Conservation (phyloP, 1,139 yeast species). For the Nakaseomyces glabratus region DNA sequence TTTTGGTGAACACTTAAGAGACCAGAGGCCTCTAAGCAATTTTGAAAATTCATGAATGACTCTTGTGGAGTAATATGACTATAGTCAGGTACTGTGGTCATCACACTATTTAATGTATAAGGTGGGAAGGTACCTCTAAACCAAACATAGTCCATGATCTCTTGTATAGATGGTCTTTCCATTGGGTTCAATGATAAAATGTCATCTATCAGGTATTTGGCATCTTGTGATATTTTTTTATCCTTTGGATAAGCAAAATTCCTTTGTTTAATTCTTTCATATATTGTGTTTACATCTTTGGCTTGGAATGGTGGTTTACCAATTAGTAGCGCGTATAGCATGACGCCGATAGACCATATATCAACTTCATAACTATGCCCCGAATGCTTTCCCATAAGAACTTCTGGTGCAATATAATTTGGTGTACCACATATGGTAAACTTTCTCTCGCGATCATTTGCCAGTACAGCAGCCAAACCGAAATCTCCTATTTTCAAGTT, state of each 20-base stretch:
- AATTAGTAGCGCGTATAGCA: slow-evolving; percentile 80
- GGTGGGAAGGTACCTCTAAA: slow-evolving; percentile 82
- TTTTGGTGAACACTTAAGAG: slow-evolving; percentile 39
- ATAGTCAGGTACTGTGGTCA: slow-evolving; percentile 54
- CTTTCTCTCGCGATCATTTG: slow-evolving; percentile 61
- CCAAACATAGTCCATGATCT: slow-evolving; percentile 75
- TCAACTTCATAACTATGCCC: slow-evolving; percentile 95
- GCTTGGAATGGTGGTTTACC: slow-evolving; percentile 98
- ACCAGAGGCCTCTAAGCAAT: slow-evolving; percentile 57
- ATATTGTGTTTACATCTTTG: slow-evolving; percentile 85
- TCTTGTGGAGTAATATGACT: slow-evolving; percentile 45
- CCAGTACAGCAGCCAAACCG: slow-evolving; percentile 86
- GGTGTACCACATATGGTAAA: slow-evolving; percentile 97
- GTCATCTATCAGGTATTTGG: slow-evolving; percentile 59
- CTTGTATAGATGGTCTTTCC: slow-evolving; percentile 71
- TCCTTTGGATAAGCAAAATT: slow-evolving; percentile 78
- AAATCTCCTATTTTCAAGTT: slow-evolving; percentile 92
- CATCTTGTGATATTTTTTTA: slow-evolving; percentile 59
- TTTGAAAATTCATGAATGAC: slow-evolving; percentile 61
- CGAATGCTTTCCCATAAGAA: slow-evolving; percentile 72
- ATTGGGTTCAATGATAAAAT: slow-evolving; percentile 72
- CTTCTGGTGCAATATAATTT: slow-evolving; percentile 96
- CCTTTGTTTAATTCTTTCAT: slow-evolving; percentile 79
- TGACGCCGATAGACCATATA: slow-evolving; percentile 94
- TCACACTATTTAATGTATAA: slow-evolving; percentile 51